Base-by-base conservation (phyloP, 2,329 filamentous ascomycete species). In the Colletotrichum camelliae region DNA sequence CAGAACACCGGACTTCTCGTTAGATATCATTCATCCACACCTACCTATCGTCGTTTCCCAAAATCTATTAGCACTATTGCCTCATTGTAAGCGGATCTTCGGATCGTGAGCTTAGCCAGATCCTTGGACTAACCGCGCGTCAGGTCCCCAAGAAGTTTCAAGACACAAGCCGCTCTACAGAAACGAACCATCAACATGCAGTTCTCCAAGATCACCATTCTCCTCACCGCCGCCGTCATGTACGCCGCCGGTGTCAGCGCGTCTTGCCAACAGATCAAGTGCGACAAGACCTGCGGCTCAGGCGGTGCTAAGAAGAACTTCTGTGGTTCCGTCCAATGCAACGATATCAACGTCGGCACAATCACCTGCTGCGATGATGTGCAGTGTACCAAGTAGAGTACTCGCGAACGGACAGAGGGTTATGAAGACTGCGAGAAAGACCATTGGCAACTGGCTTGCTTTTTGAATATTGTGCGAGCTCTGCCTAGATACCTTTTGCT, bases 261-360 rank as follows among this genome's bases (percentile, higher is more conserved):
- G 31, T 62, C 58, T 21, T 62, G 58, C 58, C 58, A 62, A 37
- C 58, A 62, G 58, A 35, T 62, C 27, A 62, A 31, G 58, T 62
- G 58, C 58, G 58, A 62, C 27, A 21, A 21, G 27, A 62, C 58
- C n/a, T 62, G 58, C 31, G 58, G 58, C 29, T 12, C 15, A 21
- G 58, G 58, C n/a, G 58, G 58, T 37, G 31, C 58, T 15, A 62
- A 62, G 58, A 62, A 33, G 31, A n/a, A 21, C 58, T 62, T 62
- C 31, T 62, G 58, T n/a, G 58, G 58, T 62, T 62, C 58, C n/a
- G 13, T 24, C 58, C 58, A 37, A 62, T 62, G 58, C 58, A 62
- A 62, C 58, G 58, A 62, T 24, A 15, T 62, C 9, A 62, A 62
- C 29, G 16, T 62, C 27, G 58, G 58, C 31, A 5, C 31, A 7